phyloP scores from a whole-genome alignment of 306 rosid species.

The Ormosia emarginata region DNA sequence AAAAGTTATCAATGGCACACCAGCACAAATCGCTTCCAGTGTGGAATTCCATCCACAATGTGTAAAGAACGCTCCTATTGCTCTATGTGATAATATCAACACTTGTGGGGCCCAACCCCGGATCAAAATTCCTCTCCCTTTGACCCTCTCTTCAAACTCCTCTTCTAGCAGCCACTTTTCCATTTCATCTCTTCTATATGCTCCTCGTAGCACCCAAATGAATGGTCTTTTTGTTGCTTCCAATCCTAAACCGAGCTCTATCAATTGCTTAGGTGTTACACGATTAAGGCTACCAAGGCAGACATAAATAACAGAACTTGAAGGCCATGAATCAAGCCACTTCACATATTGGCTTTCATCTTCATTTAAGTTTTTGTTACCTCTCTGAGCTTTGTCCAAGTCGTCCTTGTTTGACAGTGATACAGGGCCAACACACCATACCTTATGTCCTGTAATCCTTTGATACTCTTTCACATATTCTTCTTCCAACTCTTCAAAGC shows the following conservation, averaged over 20 bases:
- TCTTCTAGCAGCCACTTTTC: conserved; percentile 34
- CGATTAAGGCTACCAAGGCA: conserved; percentile 55
- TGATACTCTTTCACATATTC: conserved; percentile 23
- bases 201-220: conserved; percentile 60
- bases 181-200: conserved; percentile 16
- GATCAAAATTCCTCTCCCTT: conserved; percentile 44
- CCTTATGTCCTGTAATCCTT: not conserved
- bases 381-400: conserved; percentile 40
- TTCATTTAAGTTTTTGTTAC: conserved; percentile 10
- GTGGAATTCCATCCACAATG: conserved; percentile 72
- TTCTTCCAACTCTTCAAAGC: conserved; percentile 41
- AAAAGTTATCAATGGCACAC: conserved; percentile 51
- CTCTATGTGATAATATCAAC: conserved; percentile 40
- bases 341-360: conserved; percentile 25
- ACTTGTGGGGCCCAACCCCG: conserved; percentile 61
- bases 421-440: conserved; percentile 58
- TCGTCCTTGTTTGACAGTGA: conserved; percentile 28
- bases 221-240: conserved; percentile 58
- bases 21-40: conserved; percentile 41
- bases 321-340: conserved; percentile 53
- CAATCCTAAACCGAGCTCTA: conserved; percentile 51
- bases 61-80: conserved; percentile 53
- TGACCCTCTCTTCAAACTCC: conserved; percentile 44
- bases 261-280: conserved; percentile 32
- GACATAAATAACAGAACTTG: conserved; percentile 39